These are phyloP conservation scores for Tolypocladium amazonense DNA, from an alignment of 2,329 filamentous ascomycete species.

Conservation along the genomic window DNA sequence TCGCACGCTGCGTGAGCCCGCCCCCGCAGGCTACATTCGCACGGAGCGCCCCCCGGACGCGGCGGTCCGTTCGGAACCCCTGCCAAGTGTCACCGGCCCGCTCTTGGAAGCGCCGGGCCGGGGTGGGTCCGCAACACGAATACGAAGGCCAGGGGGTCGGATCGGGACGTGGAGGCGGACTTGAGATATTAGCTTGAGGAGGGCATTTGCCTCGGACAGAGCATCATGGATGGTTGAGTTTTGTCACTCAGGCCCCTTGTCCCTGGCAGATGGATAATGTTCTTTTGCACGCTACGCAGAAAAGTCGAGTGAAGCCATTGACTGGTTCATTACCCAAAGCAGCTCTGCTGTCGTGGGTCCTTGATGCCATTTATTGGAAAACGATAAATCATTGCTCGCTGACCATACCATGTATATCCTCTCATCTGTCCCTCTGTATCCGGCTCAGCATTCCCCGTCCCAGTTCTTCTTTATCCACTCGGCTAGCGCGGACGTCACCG, in stretches of 20 bases:
- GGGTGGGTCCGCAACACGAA: background rate
- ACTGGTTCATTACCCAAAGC: background rate
- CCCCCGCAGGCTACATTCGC: no score
- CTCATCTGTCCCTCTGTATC: background rate
- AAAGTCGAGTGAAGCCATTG: no score
- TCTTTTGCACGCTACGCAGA: no score
- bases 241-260: no score
- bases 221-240: no score
- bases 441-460: slow-evolving; percentile 32
- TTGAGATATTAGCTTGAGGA: no score
- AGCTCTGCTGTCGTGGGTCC: no score
- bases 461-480: slow-evolving; percentile 51
- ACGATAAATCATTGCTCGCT: background rate
- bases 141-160: background rate
- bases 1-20: background rate
- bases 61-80: background rate
- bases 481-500: slow-evolving; percentile 44
- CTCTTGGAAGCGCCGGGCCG: background rate
- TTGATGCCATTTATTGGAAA: no score
- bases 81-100: background rate
- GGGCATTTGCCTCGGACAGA: no score
- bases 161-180: background rate
- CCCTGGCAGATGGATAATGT: no score
- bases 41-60: background rate
- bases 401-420: background rate